Evolutionary conservation across 2,329 filamentous ascomycete species (phyloP).

Genomic region (Fusarium torreyae): DNA sequence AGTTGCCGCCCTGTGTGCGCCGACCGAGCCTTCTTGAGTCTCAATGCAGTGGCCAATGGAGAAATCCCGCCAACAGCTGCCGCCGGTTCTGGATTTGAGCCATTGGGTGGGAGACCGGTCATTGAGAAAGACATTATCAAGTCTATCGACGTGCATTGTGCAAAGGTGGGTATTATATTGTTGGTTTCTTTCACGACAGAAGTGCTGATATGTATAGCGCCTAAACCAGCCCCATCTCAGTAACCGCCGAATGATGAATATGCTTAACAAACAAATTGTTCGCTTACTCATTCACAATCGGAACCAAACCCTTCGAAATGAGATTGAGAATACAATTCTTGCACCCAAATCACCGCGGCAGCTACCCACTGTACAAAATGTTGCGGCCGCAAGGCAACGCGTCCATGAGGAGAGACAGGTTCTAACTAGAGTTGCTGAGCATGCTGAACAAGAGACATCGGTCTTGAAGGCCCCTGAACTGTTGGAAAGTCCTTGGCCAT

Average conservation of each 20-base stretch:
- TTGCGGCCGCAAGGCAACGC: conserved; percentile 3
- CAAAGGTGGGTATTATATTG: conserved; percentile 52
- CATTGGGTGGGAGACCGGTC: conserved; percentile 60
- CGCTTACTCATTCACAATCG: conserved; percentile 23
- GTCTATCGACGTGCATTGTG: conserved; percentile 59
- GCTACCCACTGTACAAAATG: conserved; percentile 24
- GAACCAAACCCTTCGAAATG: not conserved
- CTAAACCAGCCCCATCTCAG: conserved; percentile 13
- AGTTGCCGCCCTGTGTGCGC: conserved; percentile 62
- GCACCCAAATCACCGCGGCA: not conserved
- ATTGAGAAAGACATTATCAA: conserved; percentile 57
- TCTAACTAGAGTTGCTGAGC: not conserved
- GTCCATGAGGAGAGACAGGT: not conserved
- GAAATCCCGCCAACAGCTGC: conserved; percentile 66
- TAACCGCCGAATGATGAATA: conserved; percentile 45
- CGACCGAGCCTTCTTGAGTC: conserved; percentile 64
- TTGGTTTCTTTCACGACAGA: not conserved
- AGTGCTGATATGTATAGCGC: conserved; percentile 16
- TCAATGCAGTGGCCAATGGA: conserved; percentile 65
- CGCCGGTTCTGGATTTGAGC: conserved; percentile 68
- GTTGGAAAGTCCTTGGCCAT: conserved; percentile 25
- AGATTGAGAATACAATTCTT: not conserved
- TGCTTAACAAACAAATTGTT: conserved; percentile 50
- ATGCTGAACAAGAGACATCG: not conserved
- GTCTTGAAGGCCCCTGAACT: not conserved